Conservation (phyloP, 768 basidiomycete genomes). For the Pilatotrama ljubarskyi region DNA sequence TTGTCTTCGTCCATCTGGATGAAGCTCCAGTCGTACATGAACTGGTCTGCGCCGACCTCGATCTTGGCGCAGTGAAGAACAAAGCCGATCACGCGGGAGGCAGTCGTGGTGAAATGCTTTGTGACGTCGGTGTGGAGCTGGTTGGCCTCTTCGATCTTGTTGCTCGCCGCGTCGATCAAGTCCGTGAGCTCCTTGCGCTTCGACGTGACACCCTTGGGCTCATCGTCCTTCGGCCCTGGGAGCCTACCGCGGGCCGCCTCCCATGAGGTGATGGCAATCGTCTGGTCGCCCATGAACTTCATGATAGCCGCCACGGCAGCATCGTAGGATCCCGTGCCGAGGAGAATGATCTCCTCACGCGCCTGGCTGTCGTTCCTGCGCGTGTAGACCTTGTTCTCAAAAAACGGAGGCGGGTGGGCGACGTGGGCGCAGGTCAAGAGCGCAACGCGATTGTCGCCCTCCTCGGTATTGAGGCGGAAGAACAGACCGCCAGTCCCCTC, state of each 20-base stretch:
- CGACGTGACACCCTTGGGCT: neutral
- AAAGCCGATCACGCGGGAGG: neutral
- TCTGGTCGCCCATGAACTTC: neutral
- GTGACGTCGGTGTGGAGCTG: neutral
- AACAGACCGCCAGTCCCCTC: conserved; percentile 42
- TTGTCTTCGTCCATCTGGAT: neutral
- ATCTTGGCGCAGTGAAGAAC: neutral
- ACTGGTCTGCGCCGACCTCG: neutral
- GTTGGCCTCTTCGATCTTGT: neutral
- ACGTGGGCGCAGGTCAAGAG: conserved; percentile 37
- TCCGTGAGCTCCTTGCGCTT: neutral
- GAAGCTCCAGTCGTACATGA: neutral
- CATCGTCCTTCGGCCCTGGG: neutral
- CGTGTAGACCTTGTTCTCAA: conserved; percentile 23
- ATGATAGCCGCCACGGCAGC: conserved; percentile 30
- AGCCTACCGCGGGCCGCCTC: neutral
- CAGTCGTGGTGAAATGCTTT: neutral
- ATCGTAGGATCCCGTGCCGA: conserved; percentile 24
- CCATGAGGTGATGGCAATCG: neutral
- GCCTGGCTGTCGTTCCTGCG: conserved; percentile 1
- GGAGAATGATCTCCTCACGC: conserved; percentile 34
- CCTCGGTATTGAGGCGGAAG: conserved; percentile 29
- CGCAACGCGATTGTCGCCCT: conserved; percentile 25
- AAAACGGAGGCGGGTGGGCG: conserved; percentile 33
- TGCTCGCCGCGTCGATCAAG: neutral